These are phyloP conservation scores for Stephanodiscus triporus DNA, from an alignment of 108 stramenopile genomes.

Conservation along the genomic window DNA sequence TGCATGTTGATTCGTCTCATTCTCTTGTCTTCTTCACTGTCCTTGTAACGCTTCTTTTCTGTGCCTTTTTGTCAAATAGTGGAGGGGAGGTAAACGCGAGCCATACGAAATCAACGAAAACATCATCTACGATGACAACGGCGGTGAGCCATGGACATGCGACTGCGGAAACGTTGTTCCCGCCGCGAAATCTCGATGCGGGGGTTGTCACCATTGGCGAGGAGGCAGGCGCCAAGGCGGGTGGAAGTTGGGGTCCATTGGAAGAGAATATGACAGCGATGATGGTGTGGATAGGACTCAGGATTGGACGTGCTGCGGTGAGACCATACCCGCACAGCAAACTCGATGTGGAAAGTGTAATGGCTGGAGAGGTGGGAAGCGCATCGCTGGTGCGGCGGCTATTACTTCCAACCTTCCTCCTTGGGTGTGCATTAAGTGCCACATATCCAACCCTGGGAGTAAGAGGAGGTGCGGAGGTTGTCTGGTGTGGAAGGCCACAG, in stretches of 20 bases:
- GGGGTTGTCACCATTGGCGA: slow-evolving; percentile 12
- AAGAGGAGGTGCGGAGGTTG: slow-evolving; percentile 35
- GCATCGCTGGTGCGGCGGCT: slow-evolving; percentile 8
- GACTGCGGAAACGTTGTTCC: slow-evolving; percentile 11
- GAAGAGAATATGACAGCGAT: neutral
- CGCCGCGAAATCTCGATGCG: slow-evolving; percentile 5
- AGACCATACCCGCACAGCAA: slow-evolving; percentile 1
- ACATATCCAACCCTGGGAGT: slow-evolving; percentile 19
- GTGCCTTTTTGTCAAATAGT: neutral
- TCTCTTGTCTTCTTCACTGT: neutral
- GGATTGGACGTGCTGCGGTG: slow-evolving; percentile 7
- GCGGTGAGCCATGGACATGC: slow-evolving; percentile 5
- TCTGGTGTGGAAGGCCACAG: slow-evolving; percentile 29
- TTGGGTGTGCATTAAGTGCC: slow-evolving; percentile 36
- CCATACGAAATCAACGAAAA: neutral
- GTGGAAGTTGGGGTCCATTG: slow-evolving; percentile 5
- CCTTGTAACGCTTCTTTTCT: neutral
- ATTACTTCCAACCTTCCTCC: neutral
- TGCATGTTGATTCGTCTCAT: neutral
- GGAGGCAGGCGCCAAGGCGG: slow-evolving; percentile 9
- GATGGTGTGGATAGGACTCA: slow-evolving; percentile 12
- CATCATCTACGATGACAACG: neutral
- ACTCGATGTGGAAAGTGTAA: slow-evolving; percentile 9
- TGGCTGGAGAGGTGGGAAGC: slow-evolving; percentile 6
- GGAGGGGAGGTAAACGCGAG: slow-evolving; percentile 16